Evolutionary conservation across 805 yeast species (phyloP), one percentile per base, ranked within the genome.

Genomic region (Wickerhamiella shivajii): DNA sequence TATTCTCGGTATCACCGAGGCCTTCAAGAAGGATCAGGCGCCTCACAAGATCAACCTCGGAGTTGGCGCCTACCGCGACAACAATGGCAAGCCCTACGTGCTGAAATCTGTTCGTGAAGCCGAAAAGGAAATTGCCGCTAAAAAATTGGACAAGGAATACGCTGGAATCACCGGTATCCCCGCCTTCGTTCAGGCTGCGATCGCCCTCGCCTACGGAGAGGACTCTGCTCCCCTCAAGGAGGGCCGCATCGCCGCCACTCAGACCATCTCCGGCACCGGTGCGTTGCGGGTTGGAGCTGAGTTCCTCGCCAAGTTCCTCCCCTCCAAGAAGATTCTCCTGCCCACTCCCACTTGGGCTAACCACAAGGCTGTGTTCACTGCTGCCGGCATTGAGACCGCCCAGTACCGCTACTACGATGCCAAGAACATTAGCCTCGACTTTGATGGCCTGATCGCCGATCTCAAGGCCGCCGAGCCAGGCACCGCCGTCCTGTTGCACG

Each of bases 311-410:
- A 60, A 66, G 25, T 71, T 70, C 47, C 18, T 63, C 45, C 51
- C 58, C 24, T 21, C 41, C 39, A 47, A 60, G 38, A 57, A 63
- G 17, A 64, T 85, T 31, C 83, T 81, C 55, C 52, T 85, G 33
- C 78, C 93, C 10, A 61, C 67, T 39, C 98, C 98, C 44, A 84
- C 97, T n/a, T 87, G 98, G 98, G 93, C 90, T 34, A 90, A 90
- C 63, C 98, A 87, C 61, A 65, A 67, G 53, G 84, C 76, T 53
- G 79, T 87, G 44, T 90, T 85, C 55, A 64, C 68, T 44, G 60
- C 68, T 34, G 63, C 71, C 40, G 94, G 92, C 4, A 63, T 80
- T 34, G 60, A 66, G 44, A 74, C 77, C 24, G 71, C 63, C 23
- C 56, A 63, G 12, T 87, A 90, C 53, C 84, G 94, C 16, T 87